Base-by-base conservation (phyloP, 768 basidiomycete species). In the Rhodotorula kratochvilovae region DNA sequence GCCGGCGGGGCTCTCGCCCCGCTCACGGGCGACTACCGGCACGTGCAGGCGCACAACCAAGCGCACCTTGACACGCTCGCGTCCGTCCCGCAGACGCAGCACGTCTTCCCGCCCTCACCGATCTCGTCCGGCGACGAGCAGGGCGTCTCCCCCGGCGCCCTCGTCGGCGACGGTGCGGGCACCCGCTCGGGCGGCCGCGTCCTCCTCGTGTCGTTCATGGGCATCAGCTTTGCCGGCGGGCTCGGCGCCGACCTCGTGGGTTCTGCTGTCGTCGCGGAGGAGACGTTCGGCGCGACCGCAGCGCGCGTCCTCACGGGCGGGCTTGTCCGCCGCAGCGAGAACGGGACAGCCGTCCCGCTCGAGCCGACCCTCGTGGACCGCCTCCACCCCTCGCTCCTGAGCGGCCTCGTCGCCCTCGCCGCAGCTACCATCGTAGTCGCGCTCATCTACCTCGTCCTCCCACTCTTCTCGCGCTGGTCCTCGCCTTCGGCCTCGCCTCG, bases 181-280 rank as follows among this genome's bases (percentile, higher is more conserved):
- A 66, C 25, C 57, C 46, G 51, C 36, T 57, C n/a, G 50, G 59
- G 51, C 16, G 43, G 27, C 10, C 64, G 74, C 10, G 64, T 70
- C 16, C 62, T 74, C 33, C 72, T 77, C 68, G 73, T 73, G 27
- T 59, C 66, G 13, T 77, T 77, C 61, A 73, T 71, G 65, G 77
- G 77, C 21, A 35, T 73, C n/a, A 64, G 61, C 46, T 77, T 77
- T 53, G 71, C 75, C 16, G 77, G 77, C 23, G 77, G 77, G 2
- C 35, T 73, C 21, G 65, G 68, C 3, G 71, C 70, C 71, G 74
- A 77, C 54, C 46, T 65, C 31, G 33, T 25, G 4, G 11, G 64
- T 5, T 50, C 65, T 2, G 61, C 72, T 17, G 72, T 71, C 15
- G 48, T 67, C 19, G 57, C 70, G 11, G 72, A 54, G 45, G 63